Percentiles rank a stretch among this genome's conserved stretches.
Evolutionary conservation across 2,329 filamentous ascomycete genomes (phyloP).

Genomic region (Fusarium sp.): DNA sequence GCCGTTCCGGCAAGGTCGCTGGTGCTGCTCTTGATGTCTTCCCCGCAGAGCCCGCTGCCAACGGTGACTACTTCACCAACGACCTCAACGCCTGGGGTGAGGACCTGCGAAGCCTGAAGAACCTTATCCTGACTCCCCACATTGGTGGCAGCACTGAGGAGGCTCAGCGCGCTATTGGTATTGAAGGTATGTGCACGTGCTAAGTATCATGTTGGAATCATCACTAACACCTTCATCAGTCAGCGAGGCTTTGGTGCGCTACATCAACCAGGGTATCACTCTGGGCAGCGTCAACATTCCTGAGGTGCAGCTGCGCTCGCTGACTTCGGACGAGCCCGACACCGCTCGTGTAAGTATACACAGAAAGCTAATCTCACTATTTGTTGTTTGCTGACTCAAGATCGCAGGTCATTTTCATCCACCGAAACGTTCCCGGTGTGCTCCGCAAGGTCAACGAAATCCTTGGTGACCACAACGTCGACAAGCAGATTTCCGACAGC

Average conservation of each 20-base stretch:
- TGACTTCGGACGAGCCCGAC: slow-evolving; percentile 90
- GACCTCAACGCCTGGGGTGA: slow-evolving; percentile 87
- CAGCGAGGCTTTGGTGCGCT: slow-evolving; percentile 86
- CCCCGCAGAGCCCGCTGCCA: slow-evolving; percentile 92
- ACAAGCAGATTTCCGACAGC: slow-evolving; percentile 98
- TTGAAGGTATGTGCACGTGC: slow-evolving; percentile 72
- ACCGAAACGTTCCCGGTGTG: slow-evolving; percentile 96
- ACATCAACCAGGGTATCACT: slow-evolving; percentile 96
- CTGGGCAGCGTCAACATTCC: slow-evolving; percentile 95
- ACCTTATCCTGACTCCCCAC: slow-evolving; percentile 95
- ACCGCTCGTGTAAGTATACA: slow-evolving; percentile 77
- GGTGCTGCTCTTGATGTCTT: slow-evolving; percentile 98
- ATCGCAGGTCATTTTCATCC: slow-evolving; percentile 87
- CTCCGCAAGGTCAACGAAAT: slow-evolving; percentile 96
- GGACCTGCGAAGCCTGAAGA: slow-evolving; percentile 87
- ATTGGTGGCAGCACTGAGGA: slow-evolving; percentile 99
- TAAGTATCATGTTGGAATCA: background rate
- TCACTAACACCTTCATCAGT: slow-evolving; percentile 65
- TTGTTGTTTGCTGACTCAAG: slow-evolving; percentile 30
- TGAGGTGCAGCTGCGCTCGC: slow-evolving; percentile 90
- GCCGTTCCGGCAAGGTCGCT: slow-evolving; percentile 87
- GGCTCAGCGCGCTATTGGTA: slow-evolving; percentile 94
- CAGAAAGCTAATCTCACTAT: background rate
- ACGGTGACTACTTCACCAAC: slow-evolving; percentile 94
- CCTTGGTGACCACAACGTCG: slow-evolving; percentile 94